Base-by-base conservation (phyloP, 23 red algal species). In the Gracilaria vermiculophylla region DNA sequence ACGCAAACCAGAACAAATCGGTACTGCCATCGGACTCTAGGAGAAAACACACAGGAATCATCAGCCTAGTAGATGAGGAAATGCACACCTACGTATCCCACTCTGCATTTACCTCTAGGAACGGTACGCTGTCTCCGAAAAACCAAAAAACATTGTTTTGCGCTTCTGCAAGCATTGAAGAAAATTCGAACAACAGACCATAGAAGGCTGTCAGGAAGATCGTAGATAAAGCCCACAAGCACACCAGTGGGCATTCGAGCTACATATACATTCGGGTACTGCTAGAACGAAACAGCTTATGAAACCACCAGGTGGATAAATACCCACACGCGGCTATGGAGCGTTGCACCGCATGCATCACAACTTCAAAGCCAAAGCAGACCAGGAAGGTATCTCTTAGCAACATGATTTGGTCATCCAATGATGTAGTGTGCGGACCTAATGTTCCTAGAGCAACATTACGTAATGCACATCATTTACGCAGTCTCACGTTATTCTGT, bases 371-470 rank as follows among this genome's bases (percentile, higher is more conserved):
- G 4, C 9, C 44, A 15, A 5, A 27, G 2, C 52, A 19, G 16
- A 4, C 0, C 33, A 0, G 77, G 27, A 58, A 36, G 41, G 77
- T 64, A 8, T 81, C 77, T 58, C 7, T 81, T 7, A 33, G 32
- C 41, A n/a, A n/a, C n/a, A n/a, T n/a, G n/a, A 82, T 5, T 8
- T 62, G 77, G 37, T 61, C 77, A 2, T 82, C 62, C 57, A 82
- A 82, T 36, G 77, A 82, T 6, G 9, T 61, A 25, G 77, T 2
- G 52, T 65, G 57, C 29, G 77, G 45, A 82, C 35, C 77, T 62
- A 29, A 32, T 82, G 53, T 50, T 50, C n/a, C 42, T 77, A 2
- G 72, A 77, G 23, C 4, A 77, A 27, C 21, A 77, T 42, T 77
- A 42, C 72, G 72, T 10, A 21, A 50, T 77, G 35, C 35, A 77